Percentiles rank a stretch among this genome's conserved stretches.
Conservation (phyloP, 129 eudicot genomes). For the Escallonia herrerae region DNA sequence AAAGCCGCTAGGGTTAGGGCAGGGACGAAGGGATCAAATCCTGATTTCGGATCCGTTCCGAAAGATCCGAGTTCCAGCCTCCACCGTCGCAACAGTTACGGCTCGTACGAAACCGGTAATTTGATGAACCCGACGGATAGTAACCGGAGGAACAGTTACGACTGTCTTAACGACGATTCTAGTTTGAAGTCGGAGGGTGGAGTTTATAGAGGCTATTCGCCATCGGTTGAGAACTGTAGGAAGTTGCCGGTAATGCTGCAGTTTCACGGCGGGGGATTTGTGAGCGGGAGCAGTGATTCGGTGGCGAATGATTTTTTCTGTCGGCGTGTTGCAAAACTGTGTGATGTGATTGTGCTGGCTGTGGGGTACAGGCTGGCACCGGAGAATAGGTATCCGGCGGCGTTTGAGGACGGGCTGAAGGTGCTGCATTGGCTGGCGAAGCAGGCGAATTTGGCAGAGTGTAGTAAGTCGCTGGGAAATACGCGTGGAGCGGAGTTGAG, state of each 20-base stretch:
- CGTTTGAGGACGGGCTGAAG: slow-evolving; percentile 74
- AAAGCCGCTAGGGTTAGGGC: slow-evolving; percentile 13
- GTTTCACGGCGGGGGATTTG: slow-evolving; percentile 96
- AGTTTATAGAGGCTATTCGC: slow-evolving; percentile 67
- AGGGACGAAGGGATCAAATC: slow-evolving; percentile 31
- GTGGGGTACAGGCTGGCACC: slow-evolving; percentile 95
- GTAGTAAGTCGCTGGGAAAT: slow-evolving; percentile 53
- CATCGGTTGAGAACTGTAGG: slow-evolving; percentile 37
- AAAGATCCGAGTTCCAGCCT: slow-evolving; percentile 7
- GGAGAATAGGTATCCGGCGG: slow-evolving; percentile 73
- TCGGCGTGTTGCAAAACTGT: slow-evolving; percentile 68
- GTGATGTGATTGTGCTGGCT: slow-evolving; percentile 89
- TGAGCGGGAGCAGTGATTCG: slow-evolving; percentile 85
- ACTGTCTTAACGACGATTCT: slow-evolving; percentile 37
- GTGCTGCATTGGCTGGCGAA: slow-evolving; percentile 75
- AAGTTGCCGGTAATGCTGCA: slow-evolving; percentile 79
- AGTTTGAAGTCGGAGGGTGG: slow-evolving; percentile 44
- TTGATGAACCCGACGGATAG: background rate
- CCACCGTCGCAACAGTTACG: slow-evolving; percentile 51
- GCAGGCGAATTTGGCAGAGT: slow-evolving; percentile 70
- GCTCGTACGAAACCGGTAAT: slow-evolving; percentile 11
- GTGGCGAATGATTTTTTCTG: slow-evolving; percentile 80
- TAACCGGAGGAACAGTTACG: slow-evolving; percentile 56
- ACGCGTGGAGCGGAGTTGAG: slow-evolving; percentile 39
- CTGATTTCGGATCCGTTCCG: slow-evolving; percentile 15